Percentiles rank a stretch among this genome's conserved stretches.
Evolutionary conservation across 2,329 filamentous ascomycete genomes (phyloP).

Genomic region (Thermothelomyces thermophilus): DNA sequence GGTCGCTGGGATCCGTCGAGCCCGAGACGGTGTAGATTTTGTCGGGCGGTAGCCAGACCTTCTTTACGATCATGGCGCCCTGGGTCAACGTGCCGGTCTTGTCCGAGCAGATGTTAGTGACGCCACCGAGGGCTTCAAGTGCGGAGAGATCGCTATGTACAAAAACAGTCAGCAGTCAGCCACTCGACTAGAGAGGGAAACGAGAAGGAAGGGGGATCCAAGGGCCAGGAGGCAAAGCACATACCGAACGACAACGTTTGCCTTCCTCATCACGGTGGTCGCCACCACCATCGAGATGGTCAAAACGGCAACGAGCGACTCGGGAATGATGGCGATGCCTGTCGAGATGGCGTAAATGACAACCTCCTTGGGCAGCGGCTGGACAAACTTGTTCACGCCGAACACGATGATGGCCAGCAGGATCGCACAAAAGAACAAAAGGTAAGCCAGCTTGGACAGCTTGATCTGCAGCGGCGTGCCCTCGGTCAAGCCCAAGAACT

Average conservation of each 20-base stretch:
- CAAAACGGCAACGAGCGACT: slow-evolving; percentile 61
- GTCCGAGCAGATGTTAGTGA: slow-evolving; percentile 68
- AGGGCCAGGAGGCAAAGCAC: background rate
- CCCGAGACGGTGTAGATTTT: slow-evolving; percentile 55
- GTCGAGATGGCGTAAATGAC: slow-evolving; percentile 56
- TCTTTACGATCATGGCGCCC: slow-evolving; percentile 63
- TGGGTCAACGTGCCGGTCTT: slow-evolving; percentile 66
- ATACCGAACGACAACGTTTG: slow-evolving; percentile 57
- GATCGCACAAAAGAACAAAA: slow-evolving; percentile 68
- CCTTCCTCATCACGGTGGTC: slow-evolving; percentile 57
- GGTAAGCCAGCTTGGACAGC: slow-evolving; percentile 75
- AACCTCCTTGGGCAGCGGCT: slow-evolving; percentile 48
- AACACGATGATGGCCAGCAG: slow-evolving; percentile 57
- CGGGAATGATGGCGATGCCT: slow-evolving; percentile 58
- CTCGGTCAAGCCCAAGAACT: slow-evolving; percentile 53
- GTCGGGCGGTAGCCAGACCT: slow-evolving; percentile 56
- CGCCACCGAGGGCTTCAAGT: slow-evolving; percentile 62
- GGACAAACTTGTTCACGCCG: slow-evolving; percentile 47
- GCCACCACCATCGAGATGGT: slow-evolving; percentile 66
- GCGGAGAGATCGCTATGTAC: slow-evolving; percentile 53
- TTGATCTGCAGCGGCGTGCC: slow-evolving; percentile 82
- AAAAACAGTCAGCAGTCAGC: background rate
- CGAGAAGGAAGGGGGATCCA: background rate
- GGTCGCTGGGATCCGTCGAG: slow-evolving; percentile 54
- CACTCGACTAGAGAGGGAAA: background rate